phyloP scores from a whole-genome alignment of 257 asterid genomes.

The Solanum infundibuliforme region DNA sequence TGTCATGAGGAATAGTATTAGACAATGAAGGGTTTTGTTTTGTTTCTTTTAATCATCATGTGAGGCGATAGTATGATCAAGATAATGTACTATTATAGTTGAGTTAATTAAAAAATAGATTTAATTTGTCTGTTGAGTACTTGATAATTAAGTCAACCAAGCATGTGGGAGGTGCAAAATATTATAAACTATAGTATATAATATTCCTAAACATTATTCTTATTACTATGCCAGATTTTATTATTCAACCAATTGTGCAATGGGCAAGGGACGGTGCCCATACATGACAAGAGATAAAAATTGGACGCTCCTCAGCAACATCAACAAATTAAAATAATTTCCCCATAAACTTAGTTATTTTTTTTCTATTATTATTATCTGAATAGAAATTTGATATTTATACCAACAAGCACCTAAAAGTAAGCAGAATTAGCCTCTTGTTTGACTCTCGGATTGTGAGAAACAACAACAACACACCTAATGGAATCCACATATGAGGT shows the following conservation, averaged over 20 bases:
- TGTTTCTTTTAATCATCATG: neutral
- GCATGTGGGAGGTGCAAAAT: slow-evolving; percentile 38
- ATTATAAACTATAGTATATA: neutral
- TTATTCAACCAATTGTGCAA: neutral
- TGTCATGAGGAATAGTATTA: too few species aligned
- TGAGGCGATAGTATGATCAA: neutral
- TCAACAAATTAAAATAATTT: neutral
- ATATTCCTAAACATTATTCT: neutral
- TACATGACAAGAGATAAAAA: neutral
- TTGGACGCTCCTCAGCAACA: neutral
- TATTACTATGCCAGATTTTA: neutral
- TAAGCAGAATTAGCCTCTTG: neutral
- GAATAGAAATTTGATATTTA: neutral
- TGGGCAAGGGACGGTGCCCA: slow-evolving; percentile 13
- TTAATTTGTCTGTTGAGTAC: slow-evolving; percentile 3
- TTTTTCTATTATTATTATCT: neutral
- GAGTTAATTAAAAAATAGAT: neutral
- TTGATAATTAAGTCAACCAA: slow-evolving; percentile 29
- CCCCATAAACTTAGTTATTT: neutral
- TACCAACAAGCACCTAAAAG: neutral
- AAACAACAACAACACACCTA: neutral
- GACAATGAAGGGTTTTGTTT: neutral
- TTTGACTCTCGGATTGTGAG: neutral
- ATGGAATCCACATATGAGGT: too few species aligned
- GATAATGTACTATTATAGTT: neutral